These are phyloP conservation scores for Macrophomina pseudophaseolina DNA, from an alignment of 2,329 filamentous ascomycete genomes.

Conservation along the genomic window DNA sequence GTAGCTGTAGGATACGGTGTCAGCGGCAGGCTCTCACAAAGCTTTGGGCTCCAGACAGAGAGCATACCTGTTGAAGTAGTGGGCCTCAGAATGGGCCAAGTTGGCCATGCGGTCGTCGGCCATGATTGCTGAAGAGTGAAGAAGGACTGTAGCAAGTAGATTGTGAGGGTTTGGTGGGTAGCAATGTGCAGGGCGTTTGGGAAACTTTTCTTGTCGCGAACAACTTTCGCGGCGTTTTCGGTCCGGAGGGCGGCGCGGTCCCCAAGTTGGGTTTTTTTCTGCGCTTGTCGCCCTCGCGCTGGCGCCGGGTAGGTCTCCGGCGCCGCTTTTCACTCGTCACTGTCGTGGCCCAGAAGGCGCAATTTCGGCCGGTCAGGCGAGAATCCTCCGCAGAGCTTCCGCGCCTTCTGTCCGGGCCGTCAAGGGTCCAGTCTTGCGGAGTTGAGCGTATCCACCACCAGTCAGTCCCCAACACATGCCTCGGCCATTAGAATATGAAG, in stretches of 20 bases:
- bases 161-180: not conserved
- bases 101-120: slow-evolving; percentile 56
- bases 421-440: not conserved
- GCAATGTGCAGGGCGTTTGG: slow-evolving; percentile 10
- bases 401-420: not conserved
- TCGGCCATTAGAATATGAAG: too few species aligned
- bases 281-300: slow-evolving; percentile 12
- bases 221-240: slow-evolving; percentile 11
- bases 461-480: too few species aligned
- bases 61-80: slow-evolving; percentile 95
- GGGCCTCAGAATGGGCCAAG: slow-evolving; percentile 94
- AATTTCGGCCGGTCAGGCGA: slow-evolving; percentile 10
- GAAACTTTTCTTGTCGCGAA: slow-evolving; percentile 25
- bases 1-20: slow-evolving; percentile 67
- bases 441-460: too few species aligned
- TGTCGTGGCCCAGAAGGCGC: slow-evolving; percentile 2
- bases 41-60: slow-evolving; percentile 22
- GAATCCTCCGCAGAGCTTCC: slow-evolving; percentile 3
- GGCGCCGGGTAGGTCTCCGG: slow-evolving; percentile 6
- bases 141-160: not conserved
- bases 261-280: slow-evolving; percentile 1
- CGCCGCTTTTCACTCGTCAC: not conserved
- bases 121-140: slow-evolving; percentile 8
- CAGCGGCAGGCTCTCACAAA: slow-evolving; percentile 41
- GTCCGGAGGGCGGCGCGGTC: not conserved